Percentiles rank a stretch among this genome's conserved stretches.
Conservation (phyloP, 495 filamentous ascomycete species). For the Hyaloscypha variabilis region DNA sequence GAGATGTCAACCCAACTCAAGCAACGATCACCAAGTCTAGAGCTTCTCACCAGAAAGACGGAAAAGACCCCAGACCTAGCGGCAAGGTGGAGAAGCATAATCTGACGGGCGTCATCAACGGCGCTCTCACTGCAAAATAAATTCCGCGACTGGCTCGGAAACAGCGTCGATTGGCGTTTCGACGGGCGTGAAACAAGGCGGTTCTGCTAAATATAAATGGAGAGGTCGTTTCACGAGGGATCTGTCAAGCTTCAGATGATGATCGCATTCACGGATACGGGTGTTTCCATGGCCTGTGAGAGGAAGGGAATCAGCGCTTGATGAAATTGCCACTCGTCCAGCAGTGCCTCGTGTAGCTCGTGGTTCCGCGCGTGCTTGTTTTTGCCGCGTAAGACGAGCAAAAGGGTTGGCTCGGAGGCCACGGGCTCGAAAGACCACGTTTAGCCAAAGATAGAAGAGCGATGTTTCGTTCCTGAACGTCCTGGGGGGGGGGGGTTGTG, state of each 20-base stretch:
- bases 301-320: slow-evolving; percentile 17
- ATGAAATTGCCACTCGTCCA: slow-evolving; percentile 12
- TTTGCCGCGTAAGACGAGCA: slow-evolving; percentile 24
- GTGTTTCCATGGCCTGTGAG: slow-evolving; percentile 12
- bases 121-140: slow-evolving; percentile 7
- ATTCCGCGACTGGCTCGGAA: not conserved
- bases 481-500: slow-evolving; percentile 16
- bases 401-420: slow-evolving; percentile 13
- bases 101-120: not conserved
- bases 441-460: not conserved
- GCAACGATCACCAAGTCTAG: not conserved
- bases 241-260: slow-evolving; percentile 12
- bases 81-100: slow-evolving; percentile 11
- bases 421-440: not conserved
- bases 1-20: not conserved
- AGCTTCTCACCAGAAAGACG: not conserved
- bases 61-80: not conserved
- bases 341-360: not conserved
- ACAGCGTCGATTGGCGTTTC: slow-evolving; percentile 8
- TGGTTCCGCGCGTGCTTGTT: slow-evolving; percentile 20
- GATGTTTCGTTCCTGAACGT: slow-evolving; percentile 11
- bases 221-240: slow-evolving; percentile 15
- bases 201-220: slow-evolving; percentile 25
- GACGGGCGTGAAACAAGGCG: slow-evolving; percentile 17
- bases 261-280: not conserved